A percentile compares a stretch with the other conserved stretches of the same genome.
phyloP scores from a whole-genome alignment of 306 rosid genomes.

The Fagus sylvatica region DNA sequence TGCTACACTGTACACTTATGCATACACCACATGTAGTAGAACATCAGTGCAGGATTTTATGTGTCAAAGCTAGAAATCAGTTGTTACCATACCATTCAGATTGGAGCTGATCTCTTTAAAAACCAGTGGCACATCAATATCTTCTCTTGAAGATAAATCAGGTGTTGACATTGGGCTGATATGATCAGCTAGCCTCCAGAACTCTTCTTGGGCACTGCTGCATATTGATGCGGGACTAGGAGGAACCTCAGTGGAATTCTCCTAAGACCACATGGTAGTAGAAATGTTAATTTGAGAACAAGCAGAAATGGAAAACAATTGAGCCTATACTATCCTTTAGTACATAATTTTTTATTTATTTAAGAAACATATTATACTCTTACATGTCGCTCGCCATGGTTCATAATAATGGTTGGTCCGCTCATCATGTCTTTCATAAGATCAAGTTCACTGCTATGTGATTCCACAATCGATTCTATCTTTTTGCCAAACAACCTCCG shows the following conservation, averaged over 20 bases:
- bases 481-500: slow-evolving; percentile 80
- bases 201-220: slow-evolving; percentile 87
- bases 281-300: slow-evolving; percentile 26
- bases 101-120: slow-evolving; percentile 86
- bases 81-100: slow-evolving; percentile 57
- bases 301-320: slow-evolving; percentile 20
- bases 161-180: slow-evolving; percentile 81
- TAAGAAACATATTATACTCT: slow-evolving; percentile 34
- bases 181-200: slow-evolving; percentile 69
- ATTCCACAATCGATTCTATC: slow-evolving; percentile 57
- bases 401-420: slow-evolving; percentile 84
- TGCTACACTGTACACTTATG: background rate
- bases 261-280: slow-evolving; percentile 49
- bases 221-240: slow-evolving; percentile 98
- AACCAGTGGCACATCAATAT: slow-evolving; percentile 55
- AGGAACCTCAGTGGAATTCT: slow-evolving; percentile 96
- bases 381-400: slow-evolving; percentile 69
- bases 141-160: slow-evolving; percentile 68
- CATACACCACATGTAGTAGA: background rate
- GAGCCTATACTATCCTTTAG: slow-evolving; percentile 6
- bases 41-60: background rate
- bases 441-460: slow-evolving; percentile 43
- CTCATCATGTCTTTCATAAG: slow-evolving; percentile 65
- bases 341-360: background rate
- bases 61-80: background rate